Evolutionary conservation across 2,329 filamentous ascomycete species (phyloP), one percentile per base, ranked within the genome.

Genomic region (Hysterium pulicare): DNA sequence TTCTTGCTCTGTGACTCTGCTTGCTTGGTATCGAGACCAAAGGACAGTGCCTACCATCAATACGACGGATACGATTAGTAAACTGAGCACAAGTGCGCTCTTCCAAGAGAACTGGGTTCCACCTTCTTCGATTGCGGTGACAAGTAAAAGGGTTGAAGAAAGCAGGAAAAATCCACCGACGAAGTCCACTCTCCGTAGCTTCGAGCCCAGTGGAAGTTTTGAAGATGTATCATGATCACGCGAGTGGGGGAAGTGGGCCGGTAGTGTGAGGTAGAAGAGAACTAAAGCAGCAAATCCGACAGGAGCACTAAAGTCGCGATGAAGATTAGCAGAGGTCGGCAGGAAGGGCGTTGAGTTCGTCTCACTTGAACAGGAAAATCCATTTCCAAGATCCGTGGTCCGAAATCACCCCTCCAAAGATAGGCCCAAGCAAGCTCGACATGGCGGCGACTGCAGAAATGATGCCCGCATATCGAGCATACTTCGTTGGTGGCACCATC

Each of bases 321-420:
- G 9, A 41, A 36, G 11, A 49, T 21, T 10, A 48, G 51, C 9
- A 49, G 41, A 40, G 53, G 24, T 28, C 24, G 24, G n/a, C 16
- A n/a, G 16, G 46, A 35, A n/a, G n/a, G 31, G 15, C 31, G 16
- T 34, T 16, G 33, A 11, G 20, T 23, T 15, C 42, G 31, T 16
- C 46, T 33, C 40, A 56, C 53, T 56, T 56, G 6, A 55, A 9
- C 7, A 45, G 40, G 31, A 56, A 56, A 5, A 53, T 38, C 53
- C 53, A 56, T 24, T 50, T 38, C 51, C 53, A 56, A 3, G 45
- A 16, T 4, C 44, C 44, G 19, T 44, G 31, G 4, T 42, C 31
- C 2, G 37, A 42, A 32, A 39, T 45, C 13, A 3, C 46, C 31
- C 49, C 51, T 9, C 53, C 52, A 3, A 53, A 33, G 17, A 57